A percentile compares a stretch with the other conserved stretches of the same genome.
These are phyloP conservation scores for Colletotrichum sp. DNA, from an alignment of 2,329 filamentous ascomycete genomes.

Conservation along the genomic window DNA sequence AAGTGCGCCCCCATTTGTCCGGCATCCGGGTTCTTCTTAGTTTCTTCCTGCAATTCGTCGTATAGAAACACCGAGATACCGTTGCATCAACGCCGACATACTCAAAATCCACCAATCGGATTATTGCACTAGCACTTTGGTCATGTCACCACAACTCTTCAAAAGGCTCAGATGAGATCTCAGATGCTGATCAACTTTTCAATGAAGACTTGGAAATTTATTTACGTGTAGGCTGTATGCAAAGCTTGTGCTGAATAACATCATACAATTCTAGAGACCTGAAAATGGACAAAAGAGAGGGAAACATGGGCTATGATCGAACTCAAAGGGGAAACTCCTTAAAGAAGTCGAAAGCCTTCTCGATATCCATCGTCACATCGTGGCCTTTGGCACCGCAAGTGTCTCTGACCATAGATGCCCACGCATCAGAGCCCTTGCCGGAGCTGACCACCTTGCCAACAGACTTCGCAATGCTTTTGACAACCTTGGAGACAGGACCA, in stretches of 20 bases:
- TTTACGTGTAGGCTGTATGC: background rate
- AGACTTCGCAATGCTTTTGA: background rate
- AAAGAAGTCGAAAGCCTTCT: background rate
- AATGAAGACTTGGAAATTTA: background rate
- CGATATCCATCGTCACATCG: background rate
- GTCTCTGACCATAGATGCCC: background rate
- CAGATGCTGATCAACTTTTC: background rate
- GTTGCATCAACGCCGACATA: background rate
- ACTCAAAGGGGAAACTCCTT: background rate
- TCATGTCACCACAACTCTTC: background rate
- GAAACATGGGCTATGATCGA: background rate
- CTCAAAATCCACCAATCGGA: background rate
- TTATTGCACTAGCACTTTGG: background rate
- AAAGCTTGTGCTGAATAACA: background rate
- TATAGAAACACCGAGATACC: background rate
- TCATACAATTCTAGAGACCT: background rate
- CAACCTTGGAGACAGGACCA: background rate
- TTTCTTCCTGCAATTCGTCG: background rate
- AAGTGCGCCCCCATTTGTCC: background rate
- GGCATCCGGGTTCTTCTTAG: background rate
- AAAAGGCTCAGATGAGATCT: background rate
- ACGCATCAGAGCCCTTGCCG: background rate
- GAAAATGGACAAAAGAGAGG: background rate
- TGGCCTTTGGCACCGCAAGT: background rate
- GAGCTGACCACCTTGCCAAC: background rate